Percentiles rank a stretch among this genome's conserved stretches.
Evolutionary conservation across 1,284 basidiomycete genomes (phyloP).

Genomic region (Ustilago curta): DNA sequence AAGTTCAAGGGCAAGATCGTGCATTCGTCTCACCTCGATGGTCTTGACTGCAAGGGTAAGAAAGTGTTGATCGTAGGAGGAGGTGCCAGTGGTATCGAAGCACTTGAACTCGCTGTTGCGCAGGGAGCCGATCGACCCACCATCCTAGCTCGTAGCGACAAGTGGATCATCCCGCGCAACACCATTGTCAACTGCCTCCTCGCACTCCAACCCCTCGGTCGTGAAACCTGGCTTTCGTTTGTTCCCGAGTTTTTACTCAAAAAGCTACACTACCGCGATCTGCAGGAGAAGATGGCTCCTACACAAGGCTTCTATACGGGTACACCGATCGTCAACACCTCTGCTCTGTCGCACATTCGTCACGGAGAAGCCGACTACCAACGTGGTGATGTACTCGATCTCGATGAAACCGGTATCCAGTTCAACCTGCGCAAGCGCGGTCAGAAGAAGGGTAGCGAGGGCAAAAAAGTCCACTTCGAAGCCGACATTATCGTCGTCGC

Average conservation of each 20-base stretch:
- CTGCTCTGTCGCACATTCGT: conserved; percentile 74
- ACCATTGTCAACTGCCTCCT: conserved; percentile 74
- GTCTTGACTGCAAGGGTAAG: conserved; percentile 71
- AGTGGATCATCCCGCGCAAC: conserved; percentile 69
- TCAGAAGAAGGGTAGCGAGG: conserved; percentile 67
- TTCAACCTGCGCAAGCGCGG: conserved; percentile 68
- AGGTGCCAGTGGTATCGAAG: conserved; percentile 76
- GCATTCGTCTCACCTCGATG: conserved; percentile 75
- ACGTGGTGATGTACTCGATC: conserved; percentile 73
- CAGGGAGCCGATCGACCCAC: conserved; percentile 72
- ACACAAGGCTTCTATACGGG: conserved; percentile 61
- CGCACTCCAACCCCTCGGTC: conserved; percentile 75
- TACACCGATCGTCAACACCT: conserved; percentile 74
- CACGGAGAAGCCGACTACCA: conserved; percentile 73
- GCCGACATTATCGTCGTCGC: conserved; percentile 77
- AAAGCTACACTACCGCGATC: conserved; percentile 74
- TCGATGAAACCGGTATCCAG: conserved; percentile 72
- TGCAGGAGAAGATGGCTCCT: conserved; percentile 70
- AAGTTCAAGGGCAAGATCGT: conserved; percentile 73
- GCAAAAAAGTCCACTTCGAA: conserved; percentile 70
- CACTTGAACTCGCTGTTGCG: conserved; percentile 72
- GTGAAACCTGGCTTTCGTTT: conserved; percentile 63
- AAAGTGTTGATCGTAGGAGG: conserved; percentile 72
- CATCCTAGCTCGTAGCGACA: conserved; percentile 72
- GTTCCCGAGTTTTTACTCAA: conserved; percentile 74